These are phyloP conservation scores for Helotiales sp. DNA, from an alignment of 2,329 filamentous ascomycete species.

Conservation along the genomic window DNA sequence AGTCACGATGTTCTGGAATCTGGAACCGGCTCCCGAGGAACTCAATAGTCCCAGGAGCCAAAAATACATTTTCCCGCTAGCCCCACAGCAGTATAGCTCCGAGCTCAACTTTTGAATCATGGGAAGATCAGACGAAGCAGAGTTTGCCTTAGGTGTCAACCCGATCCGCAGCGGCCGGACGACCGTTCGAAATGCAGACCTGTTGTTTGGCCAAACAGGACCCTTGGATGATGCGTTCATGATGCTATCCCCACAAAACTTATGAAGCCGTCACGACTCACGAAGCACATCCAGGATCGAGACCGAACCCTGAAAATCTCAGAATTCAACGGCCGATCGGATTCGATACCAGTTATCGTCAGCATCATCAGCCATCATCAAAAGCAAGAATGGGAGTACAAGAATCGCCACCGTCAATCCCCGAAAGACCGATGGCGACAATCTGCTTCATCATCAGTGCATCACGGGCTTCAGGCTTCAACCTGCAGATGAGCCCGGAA, in stretches of 20 bases:
- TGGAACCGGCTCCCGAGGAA: not conserved
- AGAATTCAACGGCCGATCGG: not conserved
- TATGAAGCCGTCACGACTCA: not conserved
- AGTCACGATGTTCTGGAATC: too few relatives aligned
- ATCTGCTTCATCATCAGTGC: too few relatives aligned
- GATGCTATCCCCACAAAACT: not conserved
- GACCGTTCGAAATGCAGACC: constrained; percentile 1
- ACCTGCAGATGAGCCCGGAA: not conserved
- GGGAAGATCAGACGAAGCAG: constrained; percentile 6
- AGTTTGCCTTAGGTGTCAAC: not conserved
- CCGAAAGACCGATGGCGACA: not conserved
- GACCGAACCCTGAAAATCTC: not conserved
- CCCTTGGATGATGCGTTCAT: not conserved
- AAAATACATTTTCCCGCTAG: constrained; percentile 4
- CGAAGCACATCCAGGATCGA: not conserved
- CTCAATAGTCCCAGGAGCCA: not conserved
- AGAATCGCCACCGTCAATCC: not conserved
- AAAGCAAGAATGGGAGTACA: not conserved
- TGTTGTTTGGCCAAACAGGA: not conserved
- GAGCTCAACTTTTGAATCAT: not conserved
- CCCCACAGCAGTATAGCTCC: not conserved
- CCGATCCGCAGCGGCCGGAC: not conserved
- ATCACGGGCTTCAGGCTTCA: not conserved
- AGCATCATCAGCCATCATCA: not conserved
- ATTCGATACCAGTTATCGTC: not conserved